These are phyloP conservation scores for Botrytis cinerea DNA, from an alignment of 2,329 filamentous ascomycete species.

Conservation along the genomic window DNA sequence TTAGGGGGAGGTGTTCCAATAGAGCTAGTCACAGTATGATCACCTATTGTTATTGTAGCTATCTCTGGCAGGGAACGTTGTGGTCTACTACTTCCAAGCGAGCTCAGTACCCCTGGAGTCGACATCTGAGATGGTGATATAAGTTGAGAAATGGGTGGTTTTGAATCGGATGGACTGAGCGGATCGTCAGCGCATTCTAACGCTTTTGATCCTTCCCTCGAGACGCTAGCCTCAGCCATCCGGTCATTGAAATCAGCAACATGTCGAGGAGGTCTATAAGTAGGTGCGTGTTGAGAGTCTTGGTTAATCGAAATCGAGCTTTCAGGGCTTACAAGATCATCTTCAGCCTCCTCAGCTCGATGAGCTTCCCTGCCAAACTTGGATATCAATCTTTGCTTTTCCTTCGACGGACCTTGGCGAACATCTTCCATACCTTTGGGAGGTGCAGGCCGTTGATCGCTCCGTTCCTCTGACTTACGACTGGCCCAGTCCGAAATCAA, in stretches of 20 bases:
- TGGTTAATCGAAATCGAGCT: conserved; percentile 31
- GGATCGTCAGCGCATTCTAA: conserved; percentile 11
- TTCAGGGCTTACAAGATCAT: conserved; percentile 29
- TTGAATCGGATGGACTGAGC: conserved; percentile 15
- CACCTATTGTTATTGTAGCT: conserved; percentile 43
- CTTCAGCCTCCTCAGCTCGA: conserved; percentile 23
- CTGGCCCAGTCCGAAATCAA: conserved; percentile 51
- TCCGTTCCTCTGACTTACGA: conserved; percentile 42
- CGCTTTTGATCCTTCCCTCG: conserved; percentile 21
- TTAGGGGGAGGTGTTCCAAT: conserved; percentile 39
- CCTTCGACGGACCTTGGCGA: conserved; percentile 32
- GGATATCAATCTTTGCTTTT: conserved; percentile 36
- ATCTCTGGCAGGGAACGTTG: conserved; percentile 34
- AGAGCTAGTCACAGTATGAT: conserved; percentile 39
- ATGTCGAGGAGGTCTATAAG: conserved; percentile 29
- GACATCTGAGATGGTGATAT: conserved; percentile 35
- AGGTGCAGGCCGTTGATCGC: conserved; percentile 20
- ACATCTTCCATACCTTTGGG: conserved; percentile 14
- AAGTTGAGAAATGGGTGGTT: conserved; percentile 34
- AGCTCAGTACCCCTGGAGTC: conserved; percentile 33
- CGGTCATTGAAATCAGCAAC: conserved; percentile 41
- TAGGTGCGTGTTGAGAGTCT: conserved; percentile 25
- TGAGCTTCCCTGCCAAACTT: conserved; percentile 33
- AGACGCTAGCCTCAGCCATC: conserved; percentile 32
- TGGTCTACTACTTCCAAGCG: conserved; percentile 31